Evolutionary conservation across 1,284 basidiomycete species (phyloP).

Genomic region (Ganoderma leucocontextum): DNA sequence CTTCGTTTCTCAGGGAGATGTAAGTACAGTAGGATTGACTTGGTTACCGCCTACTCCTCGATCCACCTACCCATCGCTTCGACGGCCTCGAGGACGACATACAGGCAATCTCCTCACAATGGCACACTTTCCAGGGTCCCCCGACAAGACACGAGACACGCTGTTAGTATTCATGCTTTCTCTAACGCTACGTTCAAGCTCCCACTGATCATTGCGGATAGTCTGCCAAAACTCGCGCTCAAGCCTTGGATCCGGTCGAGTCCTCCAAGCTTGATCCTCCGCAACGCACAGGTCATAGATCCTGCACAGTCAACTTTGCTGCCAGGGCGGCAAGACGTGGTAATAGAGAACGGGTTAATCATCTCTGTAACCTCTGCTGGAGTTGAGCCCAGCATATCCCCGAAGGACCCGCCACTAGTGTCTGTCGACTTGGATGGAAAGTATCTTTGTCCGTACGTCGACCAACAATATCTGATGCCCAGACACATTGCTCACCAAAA

Average conservation of each 20-base stretch:
- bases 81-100: background rate
- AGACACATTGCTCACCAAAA: background rate
- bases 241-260: conserved; percentile 47
- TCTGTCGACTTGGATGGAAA: conserved; percentile 45
- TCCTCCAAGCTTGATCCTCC: conserved; percentile 41
- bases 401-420: conserved; percentile 26
- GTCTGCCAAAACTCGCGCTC: conserved; percentile 43
- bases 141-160: conserved; percentile 26
- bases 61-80: background rate
- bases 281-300: conserved; percentile 47
- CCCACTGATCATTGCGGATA: background rate
- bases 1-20: background rate
- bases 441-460: conserved; percentile 50
- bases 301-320: conserved; percentile 40
- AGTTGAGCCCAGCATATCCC: conserved; percentile 20
- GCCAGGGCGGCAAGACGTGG: conserved; percentile 42
- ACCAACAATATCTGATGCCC: no score
- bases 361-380: conserved; percentile 35
- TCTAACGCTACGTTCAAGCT: background rate
- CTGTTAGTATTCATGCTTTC: conserved; percentile 12
- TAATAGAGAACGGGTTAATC: conserved; percentile 44
- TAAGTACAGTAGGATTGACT: background rate
- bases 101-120: background rate
- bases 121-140: conserved; percentile 26
- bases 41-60: background rate